A percentile compares a stretch with the other conserved stretches of the same genome.
Conservation (phyloP, 305 asterid genomes). For the Fraxinus xanthoxyloides region DNA sequence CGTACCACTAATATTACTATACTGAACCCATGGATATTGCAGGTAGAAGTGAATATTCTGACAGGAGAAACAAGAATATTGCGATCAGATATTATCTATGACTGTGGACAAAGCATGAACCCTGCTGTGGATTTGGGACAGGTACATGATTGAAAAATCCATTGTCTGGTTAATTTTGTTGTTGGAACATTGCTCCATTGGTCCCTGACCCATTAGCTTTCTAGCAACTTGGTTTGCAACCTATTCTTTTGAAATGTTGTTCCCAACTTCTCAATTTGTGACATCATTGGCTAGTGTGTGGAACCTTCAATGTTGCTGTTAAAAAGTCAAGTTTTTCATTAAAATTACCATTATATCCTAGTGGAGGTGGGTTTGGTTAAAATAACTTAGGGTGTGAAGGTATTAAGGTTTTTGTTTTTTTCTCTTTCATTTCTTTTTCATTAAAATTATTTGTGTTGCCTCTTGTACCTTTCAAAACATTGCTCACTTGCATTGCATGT, state of each 20-base stretch:
- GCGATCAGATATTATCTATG: constrained; percentile 59
- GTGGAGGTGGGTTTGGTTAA: neutral
- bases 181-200: neutral
- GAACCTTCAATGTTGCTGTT: neutral
- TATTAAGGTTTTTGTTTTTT: neutral
- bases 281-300: neutral
- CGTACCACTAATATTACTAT: neutral
- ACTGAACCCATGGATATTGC: constrained; percentile 17
- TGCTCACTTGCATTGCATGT: neutral
- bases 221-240: neutral
- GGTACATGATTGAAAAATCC: constrained; percentile 30
- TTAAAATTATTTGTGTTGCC: neutral
- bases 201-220: neutral
- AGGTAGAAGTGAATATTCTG: constrained; percentile 64
- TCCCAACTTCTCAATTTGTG: neutral
- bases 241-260: neutral
- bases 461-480: neutral
- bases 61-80: constrained; percentile 60
- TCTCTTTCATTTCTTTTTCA: neutral
- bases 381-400: neutral
- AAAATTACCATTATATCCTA: neutral
- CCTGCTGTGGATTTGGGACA: constrained; percentile 86
- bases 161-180: neutral
- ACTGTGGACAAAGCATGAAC: constrained; percentile 80
- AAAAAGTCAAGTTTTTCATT: neutral